These are phyloP conservation scores for Paecilomyces niveus DNA, from an alignment of 2,329 filamentous ascomycete genomes.

Conservation along the genomic window DNA sequence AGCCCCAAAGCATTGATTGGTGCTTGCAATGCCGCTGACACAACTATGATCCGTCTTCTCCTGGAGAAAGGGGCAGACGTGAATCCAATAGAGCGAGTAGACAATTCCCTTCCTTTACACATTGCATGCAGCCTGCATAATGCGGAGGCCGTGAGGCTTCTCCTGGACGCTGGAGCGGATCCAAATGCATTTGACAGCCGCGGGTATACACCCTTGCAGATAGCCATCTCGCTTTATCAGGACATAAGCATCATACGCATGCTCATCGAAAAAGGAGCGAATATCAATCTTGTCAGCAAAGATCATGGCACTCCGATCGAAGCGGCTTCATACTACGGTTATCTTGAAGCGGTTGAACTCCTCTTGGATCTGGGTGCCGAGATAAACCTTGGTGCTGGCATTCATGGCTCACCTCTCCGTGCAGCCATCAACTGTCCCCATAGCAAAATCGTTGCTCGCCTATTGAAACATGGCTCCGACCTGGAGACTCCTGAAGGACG, in stretches of 20 bases:
- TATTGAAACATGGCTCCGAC: conserved; percentile 3
- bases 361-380: conserved; percentile 1
- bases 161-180: conserved; percentile 1
- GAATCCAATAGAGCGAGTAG: neutral
- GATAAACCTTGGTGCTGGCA: neutral
- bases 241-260: neutral
- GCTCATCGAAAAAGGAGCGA: conserved; percentile 1
- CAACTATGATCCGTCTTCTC: neutral
- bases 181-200: neutral
- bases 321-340: conserved; percentile 1
- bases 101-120: neutral
- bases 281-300: conserved; percentile 1
- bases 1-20: neutral
- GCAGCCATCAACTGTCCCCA: neutral
- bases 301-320: conserved; percentile 2
- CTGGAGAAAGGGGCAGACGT: neutral
- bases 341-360: conserved; percentile 1
- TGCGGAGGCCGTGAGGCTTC: neutral
- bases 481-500: conserved; percentile 1
- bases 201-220: conserved; percentile 1
- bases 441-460: neutral
- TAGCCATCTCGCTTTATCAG: neutral
- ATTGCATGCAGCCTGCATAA: neutral
- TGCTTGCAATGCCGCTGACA: neutral
- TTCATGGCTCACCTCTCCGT: conserved; percentile 1